phyloP scores from a whole-genome alignment of 805 yeast genomes.

The Dipodascus geniculatus region DNA sequence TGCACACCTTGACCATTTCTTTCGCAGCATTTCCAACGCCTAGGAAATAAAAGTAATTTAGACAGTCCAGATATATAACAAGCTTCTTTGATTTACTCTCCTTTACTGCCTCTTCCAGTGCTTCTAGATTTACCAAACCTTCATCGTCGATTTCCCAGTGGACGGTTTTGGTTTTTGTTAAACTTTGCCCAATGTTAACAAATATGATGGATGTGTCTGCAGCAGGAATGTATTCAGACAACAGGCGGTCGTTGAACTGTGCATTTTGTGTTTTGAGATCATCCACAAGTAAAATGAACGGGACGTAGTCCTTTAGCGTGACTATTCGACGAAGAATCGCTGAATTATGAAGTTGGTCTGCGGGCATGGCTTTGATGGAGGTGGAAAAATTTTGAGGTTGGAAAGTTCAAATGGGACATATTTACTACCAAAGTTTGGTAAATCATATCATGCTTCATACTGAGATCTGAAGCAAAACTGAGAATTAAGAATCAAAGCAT shows the following conservation, averaged over 20 bases:
- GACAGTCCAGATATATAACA: not conserved
- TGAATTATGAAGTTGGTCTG: slow-evolving; percentile 16
- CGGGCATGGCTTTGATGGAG: no score
- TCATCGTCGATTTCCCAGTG: not conserved
- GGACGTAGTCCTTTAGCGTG: slow-evolving; percentile 59
- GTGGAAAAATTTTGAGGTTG: not conserved
- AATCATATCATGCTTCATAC: no score
- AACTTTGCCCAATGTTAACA: not conserved
- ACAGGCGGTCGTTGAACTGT: slow-evolving; percentile 45
- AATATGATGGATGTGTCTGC: slow-evolving; percentile 6
- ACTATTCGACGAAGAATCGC: slow-evolving; percentile 55
- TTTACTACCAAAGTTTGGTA: not conserved
- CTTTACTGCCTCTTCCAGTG: not conserved
- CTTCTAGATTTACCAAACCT: not conserved
- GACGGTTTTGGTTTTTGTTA: not conserved
- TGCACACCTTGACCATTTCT: slow-evolving; percentile 10
- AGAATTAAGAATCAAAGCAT: no score
- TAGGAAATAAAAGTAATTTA: not conserved
- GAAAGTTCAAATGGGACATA: not conserved
- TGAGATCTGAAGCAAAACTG: no score
- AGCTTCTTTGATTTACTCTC: not conserved
- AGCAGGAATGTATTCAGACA: slow-evolving; percentile 32
- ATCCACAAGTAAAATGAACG: slow-evolving; percentile 60
- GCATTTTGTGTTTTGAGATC: slow-evolving; percentile 51
- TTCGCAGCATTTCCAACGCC: slow-evolving; percentile 6